Evolutionary conservation across 108 stramenopile species (phyloP).

Genomic region (Aurantiochytrium sp.): DNA sequence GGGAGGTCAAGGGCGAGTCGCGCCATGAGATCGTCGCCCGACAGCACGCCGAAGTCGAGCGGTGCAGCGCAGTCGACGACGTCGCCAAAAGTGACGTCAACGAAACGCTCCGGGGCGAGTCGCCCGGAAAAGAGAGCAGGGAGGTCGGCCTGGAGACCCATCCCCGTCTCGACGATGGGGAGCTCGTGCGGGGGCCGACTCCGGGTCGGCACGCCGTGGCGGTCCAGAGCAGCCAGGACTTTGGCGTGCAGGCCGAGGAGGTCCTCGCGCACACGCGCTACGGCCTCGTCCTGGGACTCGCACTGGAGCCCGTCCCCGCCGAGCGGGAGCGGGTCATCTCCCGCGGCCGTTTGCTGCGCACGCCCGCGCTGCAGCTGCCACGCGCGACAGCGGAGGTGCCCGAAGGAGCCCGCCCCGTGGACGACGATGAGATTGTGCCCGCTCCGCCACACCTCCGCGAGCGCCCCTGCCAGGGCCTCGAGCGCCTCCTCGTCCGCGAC

Average conservation of each 20-base stretch:
- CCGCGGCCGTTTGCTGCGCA: neutral
- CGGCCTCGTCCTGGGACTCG: neutral
- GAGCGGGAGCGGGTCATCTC: neutral
- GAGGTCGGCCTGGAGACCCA: neutral
- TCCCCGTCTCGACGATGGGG: neutral
- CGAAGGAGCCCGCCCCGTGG: constrained; percentile 23
- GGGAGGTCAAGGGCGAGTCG: neutral
- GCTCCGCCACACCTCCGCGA: neutral
- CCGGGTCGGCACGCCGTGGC: neutral
- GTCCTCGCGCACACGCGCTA: neutral
- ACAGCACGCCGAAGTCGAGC: neutral
- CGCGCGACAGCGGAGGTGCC: neutral
- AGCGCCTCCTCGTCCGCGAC: neutral
- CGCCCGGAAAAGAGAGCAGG: neutral
- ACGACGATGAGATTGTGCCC: neutral
- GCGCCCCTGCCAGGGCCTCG: neutral
- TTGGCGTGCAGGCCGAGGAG: neutral
- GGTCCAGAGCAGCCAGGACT: neutral
- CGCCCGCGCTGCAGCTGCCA: neutral
- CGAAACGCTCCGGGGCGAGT: neutral
- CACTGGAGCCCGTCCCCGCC: neutral
- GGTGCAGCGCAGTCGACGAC: neutral
- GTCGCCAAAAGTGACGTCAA: constrained; percentile 8
- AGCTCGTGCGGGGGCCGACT: neutral
- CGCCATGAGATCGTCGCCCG: neutral